Evolutionary conservation across 2,329 filamentous ascomycete genomes (phyloP), one percentile per base, ranked within the genome.

Genomic region (Akanthomyces lecanii): DNA sequence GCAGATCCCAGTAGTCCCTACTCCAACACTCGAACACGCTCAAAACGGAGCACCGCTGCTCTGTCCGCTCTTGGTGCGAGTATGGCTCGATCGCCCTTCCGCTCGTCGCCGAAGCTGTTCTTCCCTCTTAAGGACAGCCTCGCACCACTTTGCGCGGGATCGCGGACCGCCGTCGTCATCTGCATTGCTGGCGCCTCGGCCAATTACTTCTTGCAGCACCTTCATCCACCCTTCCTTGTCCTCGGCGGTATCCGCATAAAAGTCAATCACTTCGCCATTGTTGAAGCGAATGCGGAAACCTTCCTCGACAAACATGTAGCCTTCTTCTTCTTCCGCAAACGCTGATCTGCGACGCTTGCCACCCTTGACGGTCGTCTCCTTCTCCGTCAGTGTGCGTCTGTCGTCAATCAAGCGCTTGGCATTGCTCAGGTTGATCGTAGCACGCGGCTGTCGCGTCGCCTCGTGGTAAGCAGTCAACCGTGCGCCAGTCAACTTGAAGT

Each of bases 251-350:
- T 98, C 94, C 71, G 94, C 95, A 73, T 99, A 98, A 75, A 98
- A 98, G 80, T 98, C 94, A 73, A 99, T 99, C 66, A 97, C 88
- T 78, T 99, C 95, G 65, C 95, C 95, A 71, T 99, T 99, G 74
- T 91, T 96, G 77, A 99, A 99, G 63, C 94, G 92, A 74, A 99
- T 96, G 47, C 95, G 91, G 88, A 99, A 99, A 3, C 95, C 95
- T 74, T 99, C 95, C 75, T 99, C 95, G 60, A 99, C 94, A 74
- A 99, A 99, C 90, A 97, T 97, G 81, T 99, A 99, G 48, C 95
- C 95, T 74, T 99, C 95, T 77, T 99, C 95, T 68, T 99, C 95
- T 76, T 98, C 95, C 1, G 94, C 93, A 75, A 99, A 99, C 12
- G 91, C 95, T 40, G 93, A 97, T 75, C 96, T 92, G 62, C 95